Percentiles rank a stretch among this genome's conserved stretches.
Conservation (phyloP, 1,284 basidiomycete genomes). For the Cryptococcus maquisensis region DNA sequence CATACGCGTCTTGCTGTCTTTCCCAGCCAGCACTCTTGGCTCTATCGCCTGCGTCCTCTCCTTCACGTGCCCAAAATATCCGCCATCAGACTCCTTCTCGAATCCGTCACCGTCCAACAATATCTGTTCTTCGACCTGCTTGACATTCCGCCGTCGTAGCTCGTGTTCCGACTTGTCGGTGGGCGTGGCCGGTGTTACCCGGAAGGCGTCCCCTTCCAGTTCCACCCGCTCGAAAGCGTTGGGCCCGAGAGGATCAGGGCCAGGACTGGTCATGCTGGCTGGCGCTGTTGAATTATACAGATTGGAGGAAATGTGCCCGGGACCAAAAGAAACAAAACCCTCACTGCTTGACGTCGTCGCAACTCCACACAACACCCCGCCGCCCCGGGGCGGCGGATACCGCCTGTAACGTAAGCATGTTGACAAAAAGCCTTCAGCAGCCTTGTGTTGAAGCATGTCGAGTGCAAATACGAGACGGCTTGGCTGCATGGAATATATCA, state of each 20-base stretch:
- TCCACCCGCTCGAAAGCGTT: conserved; percentile 9
- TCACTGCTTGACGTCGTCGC: neutral
- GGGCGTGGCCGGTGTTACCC: conserved; percentile 1
- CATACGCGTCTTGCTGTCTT: conserved; percentile 4
- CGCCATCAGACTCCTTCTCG: neutral
- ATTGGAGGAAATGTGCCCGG: neutral
- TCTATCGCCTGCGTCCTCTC: conserved; percentile 12
- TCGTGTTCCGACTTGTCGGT: neutral
- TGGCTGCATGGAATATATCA: too few relatives aligned
- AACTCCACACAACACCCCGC: neutral
- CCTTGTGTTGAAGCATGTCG: too few relatives aligned
- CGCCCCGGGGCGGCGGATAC: neutral
- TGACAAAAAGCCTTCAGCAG: too few relatives aligned
- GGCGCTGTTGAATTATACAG: neutral
- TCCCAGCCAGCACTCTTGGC: neutral
- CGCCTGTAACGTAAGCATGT: neutral
- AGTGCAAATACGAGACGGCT: too few relatives aligned
- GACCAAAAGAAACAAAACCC: neutral
- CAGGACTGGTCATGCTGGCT: conserved; percentile 1
- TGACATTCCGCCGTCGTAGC: conserved; percentile 5
- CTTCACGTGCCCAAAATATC: conserved; percentile 6
- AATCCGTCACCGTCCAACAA: neutral
- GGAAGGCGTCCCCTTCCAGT: neutral
- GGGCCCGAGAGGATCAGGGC: conserved; percentile 6
- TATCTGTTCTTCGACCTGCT: neutral